These are phyloP conservation scores for Entomortierella chlamydospora DNA, from an alignment of 192 early-diverging fungal genomes.

Conservation along the genomic window DNA sequence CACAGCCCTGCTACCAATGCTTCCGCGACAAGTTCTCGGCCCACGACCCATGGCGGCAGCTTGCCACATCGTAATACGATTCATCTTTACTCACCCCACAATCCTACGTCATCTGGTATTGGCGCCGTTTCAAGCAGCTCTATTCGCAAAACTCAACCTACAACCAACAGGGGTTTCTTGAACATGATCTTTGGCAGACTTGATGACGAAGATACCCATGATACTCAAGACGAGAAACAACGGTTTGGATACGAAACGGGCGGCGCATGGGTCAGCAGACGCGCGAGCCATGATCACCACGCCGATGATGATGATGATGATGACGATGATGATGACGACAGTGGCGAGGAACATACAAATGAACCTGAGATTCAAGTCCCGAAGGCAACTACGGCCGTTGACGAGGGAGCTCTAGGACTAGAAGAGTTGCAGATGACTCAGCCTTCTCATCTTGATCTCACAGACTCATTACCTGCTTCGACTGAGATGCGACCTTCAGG, in stretches of 20 bases:
- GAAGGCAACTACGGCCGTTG: not conserved
- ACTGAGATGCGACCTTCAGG: not conserved
- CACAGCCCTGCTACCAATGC: not conserved
- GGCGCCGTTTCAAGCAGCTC: conserved; percentile 2
- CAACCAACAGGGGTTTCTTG: conserved; percentile 27
- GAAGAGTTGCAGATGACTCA: conserved; percentile 20
- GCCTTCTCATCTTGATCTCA: conserved; percentile 34
- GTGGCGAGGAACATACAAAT: not conserved
- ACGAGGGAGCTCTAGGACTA: conserved; percentile 10
- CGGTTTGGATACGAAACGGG: conserved; percentile 45
- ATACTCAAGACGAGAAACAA: conserved; percentile 14
- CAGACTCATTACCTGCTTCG: not conserved
- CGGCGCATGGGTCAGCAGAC: conserved; percentile 26
- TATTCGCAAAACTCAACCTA: conserved; percentile 11
- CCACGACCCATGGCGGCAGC: not conserved
- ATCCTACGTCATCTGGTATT: not conserved
- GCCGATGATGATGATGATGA: conserved; percentile 46
- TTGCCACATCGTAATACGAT: not conserved
- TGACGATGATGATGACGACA: conserved; percentile 35
- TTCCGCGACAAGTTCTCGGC: not conserved
- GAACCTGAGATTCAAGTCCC: not conserved
- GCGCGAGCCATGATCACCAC: conserved; percentile 17
- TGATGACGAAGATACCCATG: conserved; percentile 14
- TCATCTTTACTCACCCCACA: not conserved
- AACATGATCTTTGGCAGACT: conserved; percentile 45